These are phyloP conservation scores for Marchantia polymorpha DNA, from an alignment of 225 moss, liverwort and hornwort genomes.

Conservation along the genomic window DNA sequence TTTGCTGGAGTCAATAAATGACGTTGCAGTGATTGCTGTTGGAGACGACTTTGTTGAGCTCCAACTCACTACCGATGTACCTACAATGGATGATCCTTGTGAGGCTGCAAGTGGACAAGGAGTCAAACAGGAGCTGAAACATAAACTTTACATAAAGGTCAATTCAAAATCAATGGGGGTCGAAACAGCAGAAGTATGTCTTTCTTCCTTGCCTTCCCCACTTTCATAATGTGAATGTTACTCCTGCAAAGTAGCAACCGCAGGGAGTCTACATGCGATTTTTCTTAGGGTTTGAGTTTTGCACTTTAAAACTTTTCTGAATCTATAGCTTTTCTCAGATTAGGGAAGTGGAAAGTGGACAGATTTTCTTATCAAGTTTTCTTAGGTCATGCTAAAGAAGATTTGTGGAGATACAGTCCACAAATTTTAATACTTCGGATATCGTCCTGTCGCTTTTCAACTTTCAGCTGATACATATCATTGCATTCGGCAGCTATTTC, in stretches of 20 bases:
- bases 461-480: not conserved
- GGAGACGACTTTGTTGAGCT: conserved; percentile 32
- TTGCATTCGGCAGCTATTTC: conserved; percentile 34
- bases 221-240: not conserved
- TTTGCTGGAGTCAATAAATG: conserved; percentile 31
- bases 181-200: conserved; percentile 29
- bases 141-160: conserved; percentile 37
- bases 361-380: no score
- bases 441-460: no score
- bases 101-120: conserved; percentile 8
- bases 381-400: no score
- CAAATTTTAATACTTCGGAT: no score
- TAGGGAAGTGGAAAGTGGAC: no score
- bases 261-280: no score
- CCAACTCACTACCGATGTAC: conserved; percentile 33
- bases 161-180: conserved; percentile 29
- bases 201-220: not conserved
- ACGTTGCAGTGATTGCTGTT: conserved; percentile 31
- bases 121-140: conserved; percentile 21
- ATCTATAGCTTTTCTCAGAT: no score
- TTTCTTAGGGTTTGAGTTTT: no score
- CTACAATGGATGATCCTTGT: conserved; percentile 10
- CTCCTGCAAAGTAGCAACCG: no score
- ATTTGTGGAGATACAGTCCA: no score
- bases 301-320: no score